Evolutionary conservation across 1,139 yeast genomes (phyloP).

Genomic region (Suhomyces wounanorum): DNA sequence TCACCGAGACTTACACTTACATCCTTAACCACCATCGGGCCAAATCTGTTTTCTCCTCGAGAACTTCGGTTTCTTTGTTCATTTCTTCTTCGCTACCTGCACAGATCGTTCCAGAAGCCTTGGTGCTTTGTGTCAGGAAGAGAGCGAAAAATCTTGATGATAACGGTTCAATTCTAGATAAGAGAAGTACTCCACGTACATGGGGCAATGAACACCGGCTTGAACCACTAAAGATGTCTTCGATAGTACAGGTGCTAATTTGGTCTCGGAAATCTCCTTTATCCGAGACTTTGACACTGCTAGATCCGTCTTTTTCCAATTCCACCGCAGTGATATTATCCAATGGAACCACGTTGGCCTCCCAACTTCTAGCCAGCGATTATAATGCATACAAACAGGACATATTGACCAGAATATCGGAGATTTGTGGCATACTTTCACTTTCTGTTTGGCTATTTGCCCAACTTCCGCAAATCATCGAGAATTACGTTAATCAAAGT

Average conservation of each 20-base stretch:
- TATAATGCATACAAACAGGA: background rate
- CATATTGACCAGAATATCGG: constrained; percentile 16
- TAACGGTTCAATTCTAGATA: constrained; percentile 4
- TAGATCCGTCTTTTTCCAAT: background rate
- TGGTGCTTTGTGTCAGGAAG: constrained; percentile 2
- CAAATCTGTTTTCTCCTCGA: background rate
- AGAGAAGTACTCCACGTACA: background rate
- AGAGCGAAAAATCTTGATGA: constrained; percentile 5
- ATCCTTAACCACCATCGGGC: background rate
- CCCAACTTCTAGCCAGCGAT: background rate
- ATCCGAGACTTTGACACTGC: background rate
- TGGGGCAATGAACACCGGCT: background rate
- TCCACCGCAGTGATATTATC: background rate
- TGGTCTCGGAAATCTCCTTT: background rate
- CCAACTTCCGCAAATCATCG: constrained; percentile 30
- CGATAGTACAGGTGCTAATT: background rate
- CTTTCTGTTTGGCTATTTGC: constrained; percentile 33
- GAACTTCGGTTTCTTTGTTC: background rate
- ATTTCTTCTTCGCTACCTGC: constrained; percentile 1
- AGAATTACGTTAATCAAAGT: constrained; percentile 27
- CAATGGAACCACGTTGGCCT: background rate
- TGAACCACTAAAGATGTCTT: background rate
- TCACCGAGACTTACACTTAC: background rate
- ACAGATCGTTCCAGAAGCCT: constrained; percentile 5
- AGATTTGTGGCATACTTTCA: constrained; percentile 29